A percentile compares a stretch with the other conserved stretches of the same genome.
These are phyloP conservation scores for Eleusine indica DNA, from an alignment of 176 grass and related monocot genomes.

Conservation along the genomic window DNA sequence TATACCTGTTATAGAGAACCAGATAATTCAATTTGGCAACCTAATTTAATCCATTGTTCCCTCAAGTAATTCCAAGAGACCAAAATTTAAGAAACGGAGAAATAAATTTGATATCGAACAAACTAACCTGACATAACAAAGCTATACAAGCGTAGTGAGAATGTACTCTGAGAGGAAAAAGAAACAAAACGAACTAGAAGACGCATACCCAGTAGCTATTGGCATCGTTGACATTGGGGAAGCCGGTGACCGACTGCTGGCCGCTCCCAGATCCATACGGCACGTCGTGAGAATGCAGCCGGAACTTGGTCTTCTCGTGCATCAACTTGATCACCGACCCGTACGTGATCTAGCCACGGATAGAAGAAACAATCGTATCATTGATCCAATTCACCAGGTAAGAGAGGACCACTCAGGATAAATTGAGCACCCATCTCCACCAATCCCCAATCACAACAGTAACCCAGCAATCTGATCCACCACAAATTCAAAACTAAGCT, in stretches of 20 bases:
- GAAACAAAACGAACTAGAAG: background rate
- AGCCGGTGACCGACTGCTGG: slow-evolving; percentile 84
- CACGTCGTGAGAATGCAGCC: slow-evolving; percentile 85
- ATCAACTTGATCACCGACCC: slow-evolving; percentile 71
- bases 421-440: background rate
- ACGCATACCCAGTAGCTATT: slow-evolving; percentile 83
- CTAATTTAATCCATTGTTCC: too few species aligned
- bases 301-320: slow-evolving; percentile 70
- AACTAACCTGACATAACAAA: too few species aligned
- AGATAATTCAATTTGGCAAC: background rate
- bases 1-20: background rate
- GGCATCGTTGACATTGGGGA: slow-evolving; percentile 73
- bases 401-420: background rate
- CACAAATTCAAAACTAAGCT: background rate
- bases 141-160: too few species aligned
- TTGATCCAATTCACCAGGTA: slow-evolving; percentile 7
- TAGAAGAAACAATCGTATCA: slow-evolving; percentile 29
- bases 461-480: slow-evolving; percentile 1
- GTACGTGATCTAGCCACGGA: slow-evolving; percentile 65
- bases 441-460: background rate
- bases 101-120: too few species aligned
- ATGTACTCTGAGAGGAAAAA: background rate
- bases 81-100: too few species aligned
- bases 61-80: too few species aligned
- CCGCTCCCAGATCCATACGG: slow-evolving; percentile 83